Evolutionary conservation across 805 yeast genomes (phyloP), one percentile per base, ranked within the genome.

Genomic region (Candida sithepensis): DNA sequence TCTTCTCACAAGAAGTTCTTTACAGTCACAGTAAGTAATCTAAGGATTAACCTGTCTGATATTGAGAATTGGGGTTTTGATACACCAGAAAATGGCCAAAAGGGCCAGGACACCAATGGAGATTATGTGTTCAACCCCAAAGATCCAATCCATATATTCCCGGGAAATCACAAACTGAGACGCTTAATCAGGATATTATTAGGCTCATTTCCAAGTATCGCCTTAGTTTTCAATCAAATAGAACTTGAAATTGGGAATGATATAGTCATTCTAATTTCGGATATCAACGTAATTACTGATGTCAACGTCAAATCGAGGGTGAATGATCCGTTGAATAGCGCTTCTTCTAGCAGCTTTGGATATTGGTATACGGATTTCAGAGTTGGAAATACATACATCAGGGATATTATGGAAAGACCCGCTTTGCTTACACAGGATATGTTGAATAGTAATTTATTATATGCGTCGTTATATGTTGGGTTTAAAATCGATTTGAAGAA

Each of bases 181-280:
- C 23, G 54, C 10, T 16, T 59, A 1, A 14, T 52, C 2, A 45
- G 50, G 18, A 43, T 54, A n/a, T n/a, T 56, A 7, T 32, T 58
- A 8, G 41, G 48, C 2, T 49, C 46, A 10, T 45, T 59, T 22
- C 68, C 67, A 0, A 60, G 60, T 30, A 20, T 52, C 3, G 53
- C 56, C 2, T 16, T 65, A 3, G 44, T 44, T 28, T 28, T 65
- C 8, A 28, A 36, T n/a, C 48, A 53, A 18, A 21, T 54, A 4
- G 42, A 28, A 3, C 4, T 64, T 9, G 30, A 42, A 1, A 14
- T 38, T 2, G 38, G 22, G 8, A 39, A 33, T 2, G 47, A 10
- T 23, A 14, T 13, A 32, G 8, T 40, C 26, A n/a, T 28, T 18
- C 18, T 21, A 1, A 38, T 43, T 0, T 32, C 26, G 19, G 18